These are phyloP conservation scores for Metschnikowia arizonensis DNA, from an alignment of 805 yeast species.

Conservation along the genomic window DNA sequence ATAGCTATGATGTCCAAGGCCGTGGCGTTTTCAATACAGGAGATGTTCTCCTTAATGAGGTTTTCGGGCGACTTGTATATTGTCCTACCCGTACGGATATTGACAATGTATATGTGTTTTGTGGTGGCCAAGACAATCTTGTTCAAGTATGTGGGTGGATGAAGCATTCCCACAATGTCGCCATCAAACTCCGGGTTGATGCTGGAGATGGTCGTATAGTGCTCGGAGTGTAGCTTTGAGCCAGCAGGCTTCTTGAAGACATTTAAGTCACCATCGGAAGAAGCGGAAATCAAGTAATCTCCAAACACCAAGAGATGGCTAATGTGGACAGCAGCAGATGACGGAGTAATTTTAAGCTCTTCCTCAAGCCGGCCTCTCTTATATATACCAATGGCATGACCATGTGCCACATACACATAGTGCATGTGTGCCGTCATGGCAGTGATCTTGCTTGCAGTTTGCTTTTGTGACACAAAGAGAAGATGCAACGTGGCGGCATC, in stretches of 20 bases:
- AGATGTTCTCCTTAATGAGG: conserved; percentile 51
- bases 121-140: conserved; percentile 83
- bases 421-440: conserved; percentile 79
- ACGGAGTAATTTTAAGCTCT: conserved; percentile 9
- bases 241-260: conserved; percentile 50
- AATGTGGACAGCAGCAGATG: conserved; percentile 33
- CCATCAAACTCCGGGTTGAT: conserved; percentile 60
- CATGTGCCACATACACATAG: conserved; percentile 74
- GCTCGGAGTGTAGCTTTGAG: conserved; percentile 52
- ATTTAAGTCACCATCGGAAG: conserved; percentile 38
- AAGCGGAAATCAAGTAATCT: conserved; percentile 61
- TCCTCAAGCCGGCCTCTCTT: conserved; percentile 71
- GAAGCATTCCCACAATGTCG: conserved; percentile 61
- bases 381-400: conserved; percentile 67
- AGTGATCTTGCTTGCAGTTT: conserved; percentile 66
- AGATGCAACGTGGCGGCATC: conserved; percentile 85
- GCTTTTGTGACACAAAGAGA: conserved; percentile 78
- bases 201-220: conserved; percentile 58
- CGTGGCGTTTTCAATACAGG: conserved; percentile 79
- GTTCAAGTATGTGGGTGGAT: conserved; percentile 89
- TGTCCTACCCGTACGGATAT: conserved; percentile 72
- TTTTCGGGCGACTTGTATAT: conserved; percentile 49
- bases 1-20: conserved; percentile 79
- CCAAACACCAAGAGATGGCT: conserved; percentile 65
- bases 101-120: conserved; percentile 55